Conservation (phyloP, 2,329 filamentous ascomycete species). For the Microcera coccophila region DNA sequence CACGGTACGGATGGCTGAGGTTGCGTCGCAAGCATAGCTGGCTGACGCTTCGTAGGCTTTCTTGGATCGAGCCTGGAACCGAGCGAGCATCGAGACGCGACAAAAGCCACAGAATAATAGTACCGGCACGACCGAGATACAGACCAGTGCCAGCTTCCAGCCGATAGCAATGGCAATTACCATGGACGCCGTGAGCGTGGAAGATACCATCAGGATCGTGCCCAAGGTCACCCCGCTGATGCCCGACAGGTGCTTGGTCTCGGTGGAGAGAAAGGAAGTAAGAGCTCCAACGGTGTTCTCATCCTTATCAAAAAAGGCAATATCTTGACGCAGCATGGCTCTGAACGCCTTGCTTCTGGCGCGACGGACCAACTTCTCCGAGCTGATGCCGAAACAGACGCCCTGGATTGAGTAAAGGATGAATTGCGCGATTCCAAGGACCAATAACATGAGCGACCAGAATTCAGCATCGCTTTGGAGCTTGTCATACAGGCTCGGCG, state of each 20-base stretch:
- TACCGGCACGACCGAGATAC: slow-evolving; percentile 37
- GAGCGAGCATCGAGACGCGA: slow-evolving; percentile 29
- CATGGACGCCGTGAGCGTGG: slow-evolving; percentile 6
- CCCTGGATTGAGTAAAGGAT: slow-evolving; percentile 30
- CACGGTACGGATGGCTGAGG: slow-evolving; percentile 14
- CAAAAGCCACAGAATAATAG: slow-evolving; percentile 39
- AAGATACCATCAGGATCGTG: slow-evolving; percentile 2
- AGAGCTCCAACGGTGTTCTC: slow-evolving; percentile 20
- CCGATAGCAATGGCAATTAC: slow-evolving; percentile 28
- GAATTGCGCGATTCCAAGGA: slow-evolving; percentile 37
- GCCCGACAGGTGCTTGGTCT: slow-evolving; percentile 5
- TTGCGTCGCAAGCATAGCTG: slow-evolving; percentile 10
- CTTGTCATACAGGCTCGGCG: slow-evolving; percentile 3
- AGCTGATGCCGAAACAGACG: slow-evolving; percentile 18
- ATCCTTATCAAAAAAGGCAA: slow-evolving; percentile 31
- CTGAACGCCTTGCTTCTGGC: slow-evolving; percentile 4
- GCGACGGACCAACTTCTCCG: slow-evolving; percentile 12
- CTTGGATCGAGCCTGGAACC: slow-evolving; percentile 8
- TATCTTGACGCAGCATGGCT: slow-evolving; percentile 34
- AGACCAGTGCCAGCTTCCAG: slow-evolving; percentile 44
- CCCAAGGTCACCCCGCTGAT: slow-evolving; percentile 13
- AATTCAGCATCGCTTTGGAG: slow-evolving; percentile 35
- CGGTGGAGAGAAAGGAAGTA: slow-evolving; percentile 20
- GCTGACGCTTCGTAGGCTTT: slow-evolving; percentile 2
- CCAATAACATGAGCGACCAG: slow-evolving; percentile 47